These are phyloP conservation scores for Fallopia convolvulus DNA, from an alignment of 148 eudicot genomes.

Conservation along the genomic window DNA sequence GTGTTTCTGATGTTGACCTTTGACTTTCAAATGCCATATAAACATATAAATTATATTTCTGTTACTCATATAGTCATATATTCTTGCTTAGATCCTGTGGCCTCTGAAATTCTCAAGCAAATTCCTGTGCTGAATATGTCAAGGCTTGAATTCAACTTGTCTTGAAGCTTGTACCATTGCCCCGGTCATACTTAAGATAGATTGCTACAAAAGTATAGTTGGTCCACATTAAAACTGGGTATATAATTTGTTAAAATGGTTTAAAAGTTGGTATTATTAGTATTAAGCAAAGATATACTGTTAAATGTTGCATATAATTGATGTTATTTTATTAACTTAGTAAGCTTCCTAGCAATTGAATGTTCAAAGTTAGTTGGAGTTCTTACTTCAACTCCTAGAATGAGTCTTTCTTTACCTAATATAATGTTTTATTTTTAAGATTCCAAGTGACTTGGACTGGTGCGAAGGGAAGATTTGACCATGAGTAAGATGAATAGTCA, in stretches of 20 bases:
- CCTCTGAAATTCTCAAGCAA: background rate
- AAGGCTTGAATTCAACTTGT: conserved; percentile 2
- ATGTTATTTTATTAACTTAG: background rate
- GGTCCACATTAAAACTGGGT: background rate
- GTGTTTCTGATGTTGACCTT: background rate
- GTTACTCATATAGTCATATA: background rate
- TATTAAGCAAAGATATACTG: background rate
- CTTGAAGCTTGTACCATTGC: background rate
- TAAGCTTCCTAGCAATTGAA: background rate
- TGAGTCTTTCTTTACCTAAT: background rate
- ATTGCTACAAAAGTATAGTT: background rate
- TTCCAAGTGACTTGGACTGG: background rate
- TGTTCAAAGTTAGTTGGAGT: background rate
- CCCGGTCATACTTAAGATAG: background rate
- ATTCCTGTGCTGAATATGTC: background rate
- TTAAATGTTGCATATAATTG: background rate
- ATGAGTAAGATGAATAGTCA: background rate
- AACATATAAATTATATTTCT: background rate
- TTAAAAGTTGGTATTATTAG: background rate
- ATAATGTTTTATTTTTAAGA: background rate
- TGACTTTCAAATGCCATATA: background rate
- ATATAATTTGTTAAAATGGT: background rate
- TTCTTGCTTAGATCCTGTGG: background rate
- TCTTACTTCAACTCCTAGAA: conserved; percentile 3
- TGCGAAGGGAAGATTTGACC: background rate